Evolutionary conservation across 768 basidiomycete genomes (phyloP), one percentile per base, ranked within the genome.

Genomic region (Leccinum uliginosum): DNA sequence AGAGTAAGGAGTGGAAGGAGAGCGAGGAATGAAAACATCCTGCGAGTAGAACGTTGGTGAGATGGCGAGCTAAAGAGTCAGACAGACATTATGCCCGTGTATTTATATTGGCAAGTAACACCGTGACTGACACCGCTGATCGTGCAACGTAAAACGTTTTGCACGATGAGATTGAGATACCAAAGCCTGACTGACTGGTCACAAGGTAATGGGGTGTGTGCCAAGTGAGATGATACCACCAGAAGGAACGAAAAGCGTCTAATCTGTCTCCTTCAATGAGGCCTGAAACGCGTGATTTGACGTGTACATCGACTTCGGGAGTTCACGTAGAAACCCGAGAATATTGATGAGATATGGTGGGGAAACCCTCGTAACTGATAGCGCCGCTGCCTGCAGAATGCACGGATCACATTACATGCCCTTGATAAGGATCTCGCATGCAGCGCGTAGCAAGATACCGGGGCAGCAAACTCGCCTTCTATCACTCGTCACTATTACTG

Each of bases 1-100:
- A 67, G 30, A 27, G 50, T 45, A 62, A 59, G 40, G 66, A 70
- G 44, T n/a, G 64, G 53, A 52, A 59, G 6, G 19, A 70, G 43
- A 35, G 21, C 1, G 7, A 65, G 27, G 44, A 55, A 23, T 21
- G 50, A 10, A 27, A 60, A 15, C 61, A 63, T 67, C 45, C n/a
- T 53, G 46, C 35, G 21, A 38, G 50, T 55, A 29, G 40, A 55
- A 30, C 21, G 27, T 21, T 43, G 29, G n/a, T 29, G 3, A 19
- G 23, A 9, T 30, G 45, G 40, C 11, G 40, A 43, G 40, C 5
- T 27, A n/a, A 15, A 32, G 34, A 21, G 9, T 43, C 32, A 8
- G 8, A 29, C 8, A 24, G n/a, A 9, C 12, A 45, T 17, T 2
- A 24, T 46, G 11, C 29, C 61, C 64, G 60, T 15, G 44, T 14